phyloP scores from a whole-genome alignment of 2,329 filamentous ascomycete species.

The Colletotrichum tanaceti region DNA sequence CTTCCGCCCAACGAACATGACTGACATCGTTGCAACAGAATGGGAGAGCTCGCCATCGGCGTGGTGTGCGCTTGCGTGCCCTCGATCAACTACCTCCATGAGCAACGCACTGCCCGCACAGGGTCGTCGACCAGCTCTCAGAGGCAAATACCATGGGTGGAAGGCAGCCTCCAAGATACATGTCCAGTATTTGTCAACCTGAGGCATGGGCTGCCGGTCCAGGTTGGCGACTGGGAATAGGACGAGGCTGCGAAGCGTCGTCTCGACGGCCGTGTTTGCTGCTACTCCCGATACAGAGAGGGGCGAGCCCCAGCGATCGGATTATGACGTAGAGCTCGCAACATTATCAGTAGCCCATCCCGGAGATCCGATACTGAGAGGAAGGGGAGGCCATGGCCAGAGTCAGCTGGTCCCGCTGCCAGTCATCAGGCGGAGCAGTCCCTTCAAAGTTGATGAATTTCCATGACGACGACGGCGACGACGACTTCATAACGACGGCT shows the following conservation, averaged over 20 bases:
- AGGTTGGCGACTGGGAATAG: not conserved
- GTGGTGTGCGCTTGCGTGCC: slow-evolving; percentile 42
- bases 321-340: slow-evolving; percentile 32
- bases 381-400: not conserved
- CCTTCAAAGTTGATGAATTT: not conserved
- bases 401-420: slow-evolving; percentile 12
- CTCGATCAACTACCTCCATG: slow-evolving; percentile 41
- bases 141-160: slow-evolving; percentile 6
- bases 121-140: not conserved
- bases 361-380: not conserved
- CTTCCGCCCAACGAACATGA: not conserved
- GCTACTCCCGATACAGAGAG: slow-evolving; percentile 11
- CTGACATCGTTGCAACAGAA: slow-evolving; percentile 18
- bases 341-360: slow-evolving; percentile 13
- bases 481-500: no score
- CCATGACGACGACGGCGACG: not conserved
- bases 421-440: slow-evolving; percentile 19
- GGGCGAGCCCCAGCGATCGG: slow-evolving; percentile 17
- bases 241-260: not conserved
- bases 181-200: slow-evolving; percentile 13
- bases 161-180: slow-evolving; percentile 4
- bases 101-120: slow-evolving; percentile 11
- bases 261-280: not conserved
- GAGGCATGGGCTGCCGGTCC: not conserved
- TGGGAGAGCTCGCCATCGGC: slow-evolving; percentile 41